Evolutionary conservation across 768 basidiomycete genomes (phyloP).

Genomic region (Collybiopsis luxurians): DNA sequence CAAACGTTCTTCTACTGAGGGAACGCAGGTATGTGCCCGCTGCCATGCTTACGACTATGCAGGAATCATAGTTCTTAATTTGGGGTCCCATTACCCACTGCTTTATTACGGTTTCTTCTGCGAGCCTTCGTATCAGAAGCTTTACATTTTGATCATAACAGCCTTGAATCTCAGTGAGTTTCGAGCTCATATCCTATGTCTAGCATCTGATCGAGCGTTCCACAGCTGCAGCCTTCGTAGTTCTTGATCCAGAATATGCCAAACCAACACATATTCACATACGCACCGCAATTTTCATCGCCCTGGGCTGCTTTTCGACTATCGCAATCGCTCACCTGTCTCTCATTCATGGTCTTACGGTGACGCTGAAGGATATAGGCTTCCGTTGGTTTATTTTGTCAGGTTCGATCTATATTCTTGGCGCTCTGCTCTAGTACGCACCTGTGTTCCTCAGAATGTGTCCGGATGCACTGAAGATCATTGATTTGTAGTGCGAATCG

Average conservation of each 20-base stretch:
- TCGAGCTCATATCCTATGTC: not conserved
- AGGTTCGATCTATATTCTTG: slow-evolving; percentile 70
- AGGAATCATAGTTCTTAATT: slow-evolving; percentile 75
- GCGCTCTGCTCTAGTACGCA: slow-evolving; percentile 79
- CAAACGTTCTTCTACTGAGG: not conserved
- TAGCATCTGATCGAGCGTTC: not conserved
- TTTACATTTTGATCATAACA: slow-evolving; percentile 53
- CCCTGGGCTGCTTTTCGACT: slow-evolving; percentile 67
- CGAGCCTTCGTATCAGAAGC: slow-evolving; percentile 45
- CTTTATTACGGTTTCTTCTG: slow-evolving; percentile 81
- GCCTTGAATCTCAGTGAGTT: slow-evolving; percentile 57
- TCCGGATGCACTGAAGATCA: too few species aligned
- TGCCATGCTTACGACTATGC: slow-evolving; percentile 74
- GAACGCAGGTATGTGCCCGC: slow-evolving; percentile 48
- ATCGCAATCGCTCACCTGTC: slow-evolving; percentile 69
- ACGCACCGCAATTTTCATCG: slow-evolving; percentile 77
- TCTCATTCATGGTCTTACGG: slow-evolving; percentile 52
- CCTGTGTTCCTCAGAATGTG: not conserved
- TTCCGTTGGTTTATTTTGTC: slow-evolving; percentile 67
- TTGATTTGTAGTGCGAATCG: slow-evolving; percentile 88
- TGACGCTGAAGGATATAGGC: slow-evolving; percentile 60
- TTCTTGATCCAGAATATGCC: slow-evolving; percentile 74
- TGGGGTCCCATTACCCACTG: slow-evolving; percentile 76
- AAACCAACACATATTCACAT: slow-evolving; percentile 72
- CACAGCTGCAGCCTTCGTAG: slow-evolving; percentile 67